phyloP scores from a whole-genome alignment of 2,329 filamentous ascomycete species.

The Zarea fungicola region DNA sequence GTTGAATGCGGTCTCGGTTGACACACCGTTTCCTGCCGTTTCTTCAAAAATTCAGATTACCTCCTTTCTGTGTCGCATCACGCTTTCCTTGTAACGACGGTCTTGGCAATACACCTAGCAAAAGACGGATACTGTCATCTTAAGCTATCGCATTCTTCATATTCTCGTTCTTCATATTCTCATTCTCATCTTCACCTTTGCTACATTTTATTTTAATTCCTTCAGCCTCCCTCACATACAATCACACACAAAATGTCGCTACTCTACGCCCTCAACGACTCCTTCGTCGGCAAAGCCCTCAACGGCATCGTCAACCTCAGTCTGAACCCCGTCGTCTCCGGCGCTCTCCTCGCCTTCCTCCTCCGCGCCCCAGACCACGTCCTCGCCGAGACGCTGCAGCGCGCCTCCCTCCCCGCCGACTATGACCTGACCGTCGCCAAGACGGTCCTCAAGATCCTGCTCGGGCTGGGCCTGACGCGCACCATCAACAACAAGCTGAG shows the following conservation, averaged over 20 bases:
- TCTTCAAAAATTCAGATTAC: too few species aligned
- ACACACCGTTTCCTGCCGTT: too few species aligned
- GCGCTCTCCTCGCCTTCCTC: slow-evolving; percentile 3
- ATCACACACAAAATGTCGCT: slow-evolving; percentile 1
- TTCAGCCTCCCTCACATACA: too few species aligned
- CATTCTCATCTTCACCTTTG: too few species aligned
- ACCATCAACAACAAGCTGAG: slow-evolving; percentile 15
- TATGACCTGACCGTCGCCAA: slow-evolving; percentile 7
- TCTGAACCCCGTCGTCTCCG: slow-evolving; percentile 6
- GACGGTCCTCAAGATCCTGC: slow-evolving; percentile 11
- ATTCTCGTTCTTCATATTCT: too few species aligned
- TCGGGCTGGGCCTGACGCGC: slow-evolving; percentile 13
- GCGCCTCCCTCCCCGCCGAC: slow-evolving; percentile 5
- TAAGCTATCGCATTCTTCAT: too few species aligned
- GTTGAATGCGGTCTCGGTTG: too few species aligned
- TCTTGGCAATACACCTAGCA: too few species aligned
- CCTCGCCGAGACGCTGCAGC: slow-evolving; percentile 3
- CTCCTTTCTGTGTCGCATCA: too few species aligned
- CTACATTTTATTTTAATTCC: too few species aligned
- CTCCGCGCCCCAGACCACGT: not conserved
- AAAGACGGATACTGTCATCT: too few species aligned
- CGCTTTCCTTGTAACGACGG: too few species aligned
- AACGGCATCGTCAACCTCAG: not conserved
- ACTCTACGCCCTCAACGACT: slow-evolving; percentile 5
- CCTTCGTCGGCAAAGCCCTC: slow-evolving; percentile 1